Evolutionary conservation across 306 rosid species (phyloP).

Genomic region (Datisca glomerata): DNA sequence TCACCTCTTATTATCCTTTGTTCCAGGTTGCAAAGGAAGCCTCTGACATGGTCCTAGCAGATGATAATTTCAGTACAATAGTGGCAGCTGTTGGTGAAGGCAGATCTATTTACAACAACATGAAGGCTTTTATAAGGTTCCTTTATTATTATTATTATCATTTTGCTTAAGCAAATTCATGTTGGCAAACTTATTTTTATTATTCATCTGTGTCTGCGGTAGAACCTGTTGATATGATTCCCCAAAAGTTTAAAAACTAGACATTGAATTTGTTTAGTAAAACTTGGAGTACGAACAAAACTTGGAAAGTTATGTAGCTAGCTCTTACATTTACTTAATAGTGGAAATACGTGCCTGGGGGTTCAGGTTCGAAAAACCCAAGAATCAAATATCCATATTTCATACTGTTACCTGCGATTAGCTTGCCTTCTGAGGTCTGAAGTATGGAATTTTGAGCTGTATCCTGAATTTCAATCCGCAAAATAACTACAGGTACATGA

Average conservation of each 20-base stretch:
- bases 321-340: too few relatives aligned
- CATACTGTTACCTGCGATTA: conserved; percentile 74
- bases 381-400: conserved; percentile 65
- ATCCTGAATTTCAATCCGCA: neutral
- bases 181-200: too few relatives aligned
- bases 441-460: conserved; percentile 28
- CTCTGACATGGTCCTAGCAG: conserved; percentile 80
- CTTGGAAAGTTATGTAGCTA: too few relatives aligned
- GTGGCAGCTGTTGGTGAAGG: conserved; percentile 90
- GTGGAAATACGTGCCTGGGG: too few relatives aligned
- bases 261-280: too few relatives aligned
- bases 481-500: conserved; percentile 50
- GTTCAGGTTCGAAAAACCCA: too few relatives aligned
- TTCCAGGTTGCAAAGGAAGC: conserved; percentile 82
- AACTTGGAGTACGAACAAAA: too few relatives aligned
- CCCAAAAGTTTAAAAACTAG: too few relatives aligned
- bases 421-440: too few relatives aligned
- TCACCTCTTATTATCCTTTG: neutral
- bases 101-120: conserved; percentile 75
- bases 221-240: too few relatives aligned
- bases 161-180: too few relatives aligned
- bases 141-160: neutral
- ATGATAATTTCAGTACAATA: conserved; percentile 76
- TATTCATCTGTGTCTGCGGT: too few relatives aligned
- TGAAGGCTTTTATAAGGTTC: conserved; percentile 85